Percentiles rank a stretch among this genome's conserved stretches.
These are phyloP conservation scores for Leccinellum albellum DNA, from an alignment of 768 basidiomycete species.

Conservation along the genomic window DNA sequence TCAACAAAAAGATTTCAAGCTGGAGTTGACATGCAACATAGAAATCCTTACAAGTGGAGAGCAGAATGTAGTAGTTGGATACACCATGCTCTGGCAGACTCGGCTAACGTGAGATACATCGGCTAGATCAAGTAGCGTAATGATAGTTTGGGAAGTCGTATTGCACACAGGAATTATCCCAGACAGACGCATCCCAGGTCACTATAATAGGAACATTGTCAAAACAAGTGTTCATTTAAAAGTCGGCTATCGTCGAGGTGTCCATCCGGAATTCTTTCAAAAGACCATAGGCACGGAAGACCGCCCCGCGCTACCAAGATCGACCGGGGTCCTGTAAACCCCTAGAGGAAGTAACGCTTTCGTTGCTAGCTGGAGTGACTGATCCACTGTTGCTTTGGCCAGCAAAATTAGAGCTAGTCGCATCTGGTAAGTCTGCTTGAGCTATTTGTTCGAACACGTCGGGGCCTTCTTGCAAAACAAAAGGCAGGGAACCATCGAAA, in stretches of 20 bases:
- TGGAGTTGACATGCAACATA: neutral
- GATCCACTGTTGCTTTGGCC: neutral
- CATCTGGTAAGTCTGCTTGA: neutral
- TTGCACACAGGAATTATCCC: neutral
- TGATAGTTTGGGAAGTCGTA: neutral
- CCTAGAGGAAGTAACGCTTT: neutral
- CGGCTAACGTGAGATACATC: neutral
- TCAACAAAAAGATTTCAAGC: neutral
- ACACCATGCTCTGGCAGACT: neutral
- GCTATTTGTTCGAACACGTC: neutral
- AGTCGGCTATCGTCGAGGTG: slow-evolving; percentile 3
- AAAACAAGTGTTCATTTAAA: neutral
- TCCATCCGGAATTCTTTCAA: neutral
- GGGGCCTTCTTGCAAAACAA: neutral
- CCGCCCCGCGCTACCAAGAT: neutral
- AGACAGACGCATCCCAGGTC: neutral
- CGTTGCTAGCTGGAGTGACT: neutral
- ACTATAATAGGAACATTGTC: neutral
- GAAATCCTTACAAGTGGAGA: neutral
- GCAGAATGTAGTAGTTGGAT: neutral
- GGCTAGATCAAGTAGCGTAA: neutral
- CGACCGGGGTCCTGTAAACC: neutral
- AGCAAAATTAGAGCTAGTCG: too few species aligned
- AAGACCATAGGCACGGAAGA: neutral
- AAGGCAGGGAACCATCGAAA: neutral